Base-by-base conservation (phyloP, 495 filamentous ascomycete species). In the Emericellopsis terricola region DNA sequence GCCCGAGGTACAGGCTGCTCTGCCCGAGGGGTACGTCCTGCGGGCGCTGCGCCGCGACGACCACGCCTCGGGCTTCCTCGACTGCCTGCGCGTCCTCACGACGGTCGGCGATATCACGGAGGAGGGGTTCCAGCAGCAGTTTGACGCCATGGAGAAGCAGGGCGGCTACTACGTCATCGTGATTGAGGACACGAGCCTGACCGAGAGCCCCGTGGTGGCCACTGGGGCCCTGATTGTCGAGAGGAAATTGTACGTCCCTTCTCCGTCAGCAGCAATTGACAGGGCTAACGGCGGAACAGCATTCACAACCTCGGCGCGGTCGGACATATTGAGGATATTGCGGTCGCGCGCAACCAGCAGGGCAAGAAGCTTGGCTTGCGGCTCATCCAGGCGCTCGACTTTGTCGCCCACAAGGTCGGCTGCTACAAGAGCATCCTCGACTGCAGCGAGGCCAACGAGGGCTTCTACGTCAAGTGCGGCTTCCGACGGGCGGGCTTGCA, bases 311-410 rank as follows among this genome's bases (percentile, higher is more conserved):
- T 81, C 31, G 78, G 76, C 15, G 41, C 68, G 4, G 85, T 94
- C n/a, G 89, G 87, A 1, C 89, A 97, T 51, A 93, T 97, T 58
- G 89, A 97, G 58, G 89, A 97, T 55, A 94, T 97, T 56, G 84
- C 89, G 6, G 87, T 97, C 16, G 72, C 78, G 40, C 80, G 84
- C 55, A 76, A 83, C 37, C 85, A 94, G 55, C 89, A 96, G 55
- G 89, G 89, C 36, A 94, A 94, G 69, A 94, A 93, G 57, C 64
- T 97, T 26, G 89, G 89, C 2, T 58, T 94, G 50, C 70, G 80
- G 38, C 76, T 97, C 36, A 96, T 97, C 44, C 80, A 96, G 63
- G 82, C 89, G 3, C 68, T 97, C 46, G 89, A 96, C 59, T 76
- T 68, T 54, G 73, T 94, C 38, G 82, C 82, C 36, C 69, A 76